Percentiles rank a stretch among this genome's conserved stretches.
These are phyloP conservation scores for Dillenia turbinata DNA, from an alignment of 164 flowering plant species.

Conservation along the genomic window DNA sequence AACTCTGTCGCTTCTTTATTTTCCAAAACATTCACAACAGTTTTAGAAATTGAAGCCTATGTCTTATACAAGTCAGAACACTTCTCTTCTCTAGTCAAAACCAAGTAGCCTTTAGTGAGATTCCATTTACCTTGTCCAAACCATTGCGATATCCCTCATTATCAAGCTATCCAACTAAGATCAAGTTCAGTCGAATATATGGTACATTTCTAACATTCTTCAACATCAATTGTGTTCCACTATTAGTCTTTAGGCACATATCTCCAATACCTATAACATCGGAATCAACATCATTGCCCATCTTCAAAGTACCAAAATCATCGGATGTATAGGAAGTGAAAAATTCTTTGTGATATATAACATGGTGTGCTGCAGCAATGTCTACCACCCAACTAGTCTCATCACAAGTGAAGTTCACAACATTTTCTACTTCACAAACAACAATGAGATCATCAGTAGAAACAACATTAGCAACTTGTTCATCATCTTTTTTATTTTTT, in stretches of 20 bases:
- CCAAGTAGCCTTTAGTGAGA: too few relatives aligned
- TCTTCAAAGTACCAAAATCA: constrained; percentile 10
- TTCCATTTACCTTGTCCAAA: too few relatives aligned
- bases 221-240: neutral
- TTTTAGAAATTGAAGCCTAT: too few relatives aligned
- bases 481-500: neutral
- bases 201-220: constrained; percentile 23
- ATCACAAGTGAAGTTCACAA: neutral
- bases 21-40: too few relatives aligned
- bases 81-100: too few relatives aligned
- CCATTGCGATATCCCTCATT: too few relatives aligned
- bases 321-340: constrained; percentile 13
- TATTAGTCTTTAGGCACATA: constrained; percentile 10
- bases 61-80: too few relatives aligned
- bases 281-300: constrained; percentile 12
- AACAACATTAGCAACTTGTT: neutral
- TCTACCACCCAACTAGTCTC: constrained; percentile 9
- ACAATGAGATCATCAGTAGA: neutral
- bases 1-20: too few relatives aligned
- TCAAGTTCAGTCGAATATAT: constrained; percentile 19
- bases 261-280: constrained; percentile 16
- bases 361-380: constrained; percentile 9
- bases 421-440: neutral
- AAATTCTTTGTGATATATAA: neutral
- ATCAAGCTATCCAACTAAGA: too few relatives aligned